A percentile compares a stretch with the other conserved stretches of the same genome.
phyloP scores from a whole-genome alignment of 2,329 filamentous ascomycete genomes.

The Fusarium redolens region DNA sequence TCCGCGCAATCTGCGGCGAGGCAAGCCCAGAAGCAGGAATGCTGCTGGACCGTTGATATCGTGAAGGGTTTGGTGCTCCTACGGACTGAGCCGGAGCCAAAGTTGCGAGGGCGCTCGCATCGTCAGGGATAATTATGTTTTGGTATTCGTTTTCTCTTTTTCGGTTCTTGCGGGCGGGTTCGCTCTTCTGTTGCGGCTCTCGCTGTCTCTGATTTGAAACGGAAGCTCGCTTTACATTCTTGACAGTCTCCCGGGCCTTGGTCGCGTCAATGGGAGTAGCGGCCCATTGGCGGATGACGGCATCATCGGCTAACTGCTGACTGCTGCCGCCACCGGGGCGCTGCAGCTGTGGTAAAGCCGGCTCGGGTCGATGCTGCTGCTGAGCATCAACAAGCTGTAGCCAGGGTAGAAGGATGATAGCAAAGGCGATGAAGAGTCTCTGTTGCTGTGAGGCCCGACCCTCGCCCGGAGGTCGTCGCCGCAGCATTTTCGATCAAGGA shows the following conservation, averaged over 20 bases:
- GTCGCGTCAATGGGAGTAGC: slow-evolving; percentile 47
- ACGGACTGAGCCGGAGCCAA: slow-evolving; percentile 96
- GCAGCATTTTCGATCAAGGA: slow-evolving; percentile 62
- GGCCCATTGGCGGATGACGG: slow-evolving; percentile 45
- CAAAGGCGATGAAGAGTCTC: slow-evolving; percentile 65
- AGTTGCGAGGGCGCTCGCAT: slow-evolving; percentile 97
- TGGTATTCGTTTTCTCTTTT: slow-evolving; percentile 47
- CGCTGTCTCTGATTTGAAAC: slow-evolving; percentile 44
- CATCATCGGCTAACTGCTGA: slow-evolving; percentile 45
- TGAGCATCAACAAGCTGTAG: slow-evolving; percentile 69
- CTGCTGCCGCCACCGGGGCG: slow-evolving; percentile 40
- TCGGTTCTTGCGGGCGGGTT: slow-evolving; percentile 47
- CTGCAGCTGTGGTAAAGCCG: slow-evolving; percentile 33
- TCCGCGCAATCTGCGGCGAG: slow-evolving; percentile 94
- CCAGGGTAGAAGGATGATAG: slow-evolving; percentile 68
- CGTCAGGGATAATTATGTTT: slow-evolving; percentile 59
- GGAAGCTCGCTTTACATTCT: slow-evolving; percentile 42
- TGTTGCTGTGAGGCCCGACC: slow-evolving; percentile 61
- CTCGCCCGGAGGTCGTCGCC: slow-evolving; percentile 73
- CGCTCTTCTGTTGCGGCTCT: slow-evolving; percentile 38
- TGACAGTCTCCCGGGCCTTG: slow-evolving; percentile 44
- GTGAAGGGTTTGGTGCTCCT: slow-evolving; percentile 86
- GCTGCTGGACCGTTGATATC: slow-evolving; percentile 66
- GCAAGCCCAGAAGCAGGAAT: slow-evolving; percentile 72
- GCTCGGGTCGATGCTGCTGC: slow-evolving; percentile 65